phyloP scores from a whole-genome alignment of 495 filamentous ascomycete genomes.

The Talaromyces adpressus region DNA sequence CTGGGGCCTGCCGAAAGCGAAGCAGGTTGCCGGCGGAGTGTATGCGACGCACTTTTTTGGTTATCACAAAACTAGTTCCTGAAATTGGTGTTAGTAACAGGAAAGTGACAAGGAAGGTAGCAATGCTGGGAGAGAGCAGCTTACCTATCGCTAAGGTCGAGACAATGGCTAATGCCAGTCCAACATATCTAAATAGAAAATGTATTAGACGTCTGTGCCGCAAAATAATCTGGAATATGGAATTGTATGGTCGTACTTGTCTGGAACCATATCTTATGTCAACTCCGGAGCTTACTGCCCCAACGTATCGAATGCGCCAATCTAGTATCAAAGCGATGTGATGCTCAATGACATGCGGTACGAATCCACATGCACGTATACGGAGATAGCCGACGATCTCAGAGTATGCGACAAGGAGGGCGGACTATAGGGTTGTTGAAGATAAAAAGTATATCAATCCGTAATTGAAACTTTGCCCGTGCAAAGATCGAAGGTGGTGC shows the following conservation, averaged over 20 bases:
- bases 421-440: not conserved
- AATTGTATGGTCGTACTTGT: constrained; percentile 58
- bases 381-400: not conserved
- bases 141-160: constrained; percentile 92
- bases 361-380: not conserved
- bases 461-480: not conserved
- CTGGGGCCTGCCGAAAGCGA: not conserved
- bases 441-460: not conserved
- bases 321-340: constrained; percentile 14
- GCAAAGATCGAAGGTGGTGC: not conserved
- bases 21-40: not conserved
- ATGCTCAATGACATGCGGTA: not conserved
- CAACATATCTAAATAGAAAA: constrained; percentile 63
- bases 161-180: constrained; percentile 78
- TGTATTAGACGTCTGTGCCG: not conserved
- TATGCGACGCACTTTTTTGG: constrained; percentile 67
- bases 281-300: constrained; percentile 37
- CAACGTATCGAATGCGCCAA: constrained; percentile 30
- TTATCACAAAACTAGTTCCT: constrained; percentile 92
- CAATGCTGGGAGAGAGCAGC: constrained; percentile 18
- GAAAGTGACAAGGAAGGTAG: not conserved
- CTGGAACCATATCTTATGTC: constrained; percentile 60
- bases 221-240: not conserved
- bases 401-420: not conserved
- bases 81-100: constrained; percentile 14